Evolutionary conservation across 768 basidiomycete species (phyloP).

Genomic region (Russula compacta): DNA sequence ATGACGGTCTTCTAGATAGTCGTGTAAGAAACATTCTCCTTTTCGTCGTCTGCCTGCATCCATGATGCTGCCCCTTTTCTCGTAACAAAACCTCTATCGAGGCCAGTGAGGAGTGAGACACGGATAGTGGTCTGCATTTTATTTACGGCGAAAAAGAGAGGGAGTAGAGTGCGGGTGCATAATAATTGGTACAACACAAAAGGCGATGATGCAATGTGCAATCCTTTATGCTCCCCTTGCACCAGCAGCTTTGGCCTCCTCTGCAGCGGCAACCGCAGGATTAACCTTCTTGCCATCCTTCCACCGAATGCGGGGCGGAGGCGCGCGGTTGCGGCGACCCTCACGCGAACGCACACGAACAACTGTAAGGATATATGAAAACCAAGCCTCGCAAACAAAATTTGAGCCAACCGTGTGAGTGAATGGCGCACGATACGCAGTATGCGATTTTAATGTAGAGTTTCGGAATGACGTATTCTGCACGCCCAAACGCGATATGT

Average conservation of each 20-base stretch:
- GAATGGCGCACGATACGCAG: constrained; percentile 98
- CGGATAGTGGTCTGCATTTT: background rate
- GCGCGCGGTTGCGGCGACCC: constrained; percentile 94
- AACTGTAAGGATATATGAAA: constrained; percentile 38
- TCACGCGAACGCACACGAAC: constrained; percentile 96
- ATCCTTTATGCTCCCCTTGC: constrained; percentile 13
- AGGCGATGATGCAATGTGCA: background rate
- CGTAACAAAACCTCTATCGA: background rate
- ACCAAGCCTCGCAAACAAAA: background rate
- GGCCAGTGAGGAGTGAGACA: background rate
- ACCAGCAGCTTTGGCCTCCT: constrained; percentile 66
- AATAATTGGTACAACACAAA: constrained; percentile 18
- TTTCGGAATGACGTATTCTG: constrained; percentile 95
- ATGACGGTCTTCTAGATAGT: constrained; percentile 35
- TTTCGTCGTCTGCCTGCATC: too few species aligned
- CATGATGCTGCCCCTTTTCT: background rate
- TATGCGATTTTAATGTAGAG: constrained; percentile 98
- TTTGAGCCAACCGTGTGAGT: constrained; percentile 66
- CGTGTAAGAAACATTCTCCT: constrained; percentile 27
- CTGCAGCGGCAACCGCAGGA: constrained; percentile 88
- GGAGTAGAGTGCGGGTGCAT: background rate
- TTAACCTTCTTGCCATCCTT: constrained; percentile 95
- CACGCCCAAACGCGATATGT: background rate
- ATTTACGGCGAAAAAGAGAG: background rate
- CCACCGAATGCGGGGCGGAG: constrained; percentile 93